A percentile compares a stretch with the other conserved stretches of the same genome.
These are phyloP conservation scores for Boletus subcaerulescens DNA, from an alignment of 768 basidiomycete genomes.

Conservation along the genomic window DNA sequence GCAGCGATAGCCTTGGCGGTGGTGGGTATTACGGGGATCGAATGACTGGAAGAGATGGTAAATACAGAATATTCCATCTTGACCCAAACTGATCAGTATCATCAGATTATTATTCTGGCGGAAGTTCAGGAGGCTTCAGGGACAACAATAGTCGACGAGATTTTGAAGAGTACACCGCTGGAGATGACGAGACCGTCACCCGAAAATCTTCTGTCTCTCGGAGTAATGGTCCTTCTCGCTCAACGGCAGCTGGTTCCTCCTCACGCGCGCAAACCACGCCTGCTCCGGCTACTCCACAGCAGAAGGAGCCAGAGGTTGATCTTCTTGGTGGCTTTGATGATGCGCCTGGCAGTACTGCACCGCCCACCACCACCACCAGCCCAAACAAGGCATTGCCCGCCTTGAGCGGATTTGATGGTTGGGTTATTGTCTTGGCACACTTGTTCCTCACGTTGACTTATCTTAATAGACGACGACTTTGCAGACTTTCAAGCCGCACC, in stretches of 20 bases:
- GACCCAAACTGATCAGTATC: conserved; percentile 5
- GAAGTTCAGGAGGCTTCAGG: conserved; percentile 56
- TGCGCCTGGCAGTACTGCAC: conserved; percentile 37
- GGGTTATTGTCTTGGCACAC: neutral
- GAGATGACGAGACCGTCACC: conserved; percentile 72
- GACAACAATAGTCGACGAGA: conserved; percentile 54
- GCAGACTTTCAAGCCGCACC: conserved; percentile 83
- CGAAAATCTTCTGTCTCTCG: conserved; percentile 38
- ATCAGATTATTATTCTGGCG: conserved; percentile 38
- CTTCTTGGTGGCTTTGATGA: conserved; percentile 77
- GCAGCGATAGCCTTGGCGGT: conserved; percentile 47
- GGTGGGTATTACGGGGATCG: conserved; percentile 44
- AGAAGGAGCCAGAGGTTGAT: conserved; percentile 57
- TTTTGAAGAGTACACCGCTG: conserved; percentile 96
- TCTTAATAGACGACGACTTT: conserved; percentile 69
- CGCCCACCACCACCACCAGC: conserved; percentile 5
- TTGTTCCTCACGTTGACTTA: conserved; percentile 7
- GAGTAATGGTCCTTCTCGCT: conserved; percentile 28
- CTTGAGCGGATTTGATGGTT: conserved; percentile 29
- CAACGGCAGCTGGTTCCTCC: conserved; percentile 39
- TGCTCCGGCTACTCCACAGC: conserved; percentile 32
- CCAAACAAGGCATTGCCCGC: conserved; percentile 33
- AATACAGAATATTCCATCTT: conserved; percentile 13
- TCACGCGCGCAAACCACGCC: conserved; percentile 32
- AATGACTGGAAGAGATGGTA: conserved; percentile 40